Conservation (phyloP, 139 green algal genomes). For the Chlamydomonas urium region DNA sequence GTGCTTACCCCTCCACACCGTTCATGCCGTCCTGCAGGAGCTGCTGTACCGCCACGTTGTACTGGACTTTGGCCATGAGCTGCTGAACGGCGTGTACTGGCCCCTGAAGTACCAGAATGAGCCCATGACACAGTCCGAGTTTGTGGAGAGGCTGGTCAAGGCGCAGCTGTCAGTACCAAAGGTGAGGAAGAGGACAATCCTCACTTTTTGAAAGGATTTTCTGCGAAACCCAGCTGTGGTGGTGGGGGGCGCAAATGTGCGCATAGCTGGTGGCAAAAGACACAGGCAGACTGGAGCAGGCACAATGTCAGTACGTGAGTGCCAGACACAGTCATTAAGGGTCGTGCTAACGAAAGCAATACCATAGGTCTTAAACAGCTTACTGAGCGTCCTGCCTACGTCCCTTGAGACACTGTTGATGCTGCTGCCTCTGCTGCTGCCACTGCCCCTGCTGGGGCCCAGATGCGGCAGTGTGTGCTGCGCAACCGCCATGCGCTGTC, state of each 20-base stretch:
- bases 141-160: not conserved
- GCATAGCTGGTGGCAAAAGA: not conserved
- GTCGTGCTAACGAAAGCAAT: not conserved
- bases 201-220: no score
- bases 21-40: no score
- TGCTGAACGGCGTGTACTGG: constrained; percentile 1
- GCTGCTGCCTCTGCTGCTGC: no score
- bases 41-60: not conserved
- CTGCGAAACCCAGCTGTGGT: no score
- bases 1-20: no score
- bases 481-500: not conserved
- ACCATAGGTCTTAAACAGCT: not conserved
- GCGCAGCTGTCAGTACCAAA: not conserved
- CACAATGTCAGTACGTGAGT: not conserved
- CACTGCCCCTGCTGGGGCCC: no score
- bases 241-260: not conserved
- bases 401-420: not conserved
- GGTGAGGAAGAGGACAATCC: not conserved
- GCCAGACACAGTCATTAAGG: not conserved
- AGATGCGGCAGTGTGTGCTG: not conserved
- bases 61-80: constrained; percentile 10
- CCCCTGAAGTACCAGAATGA: not conserved
- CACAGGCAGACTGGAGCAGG: not conserved
- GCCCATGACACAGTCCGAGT: not conserved
- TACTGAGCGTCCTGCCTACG: not conserved